Evolutionary conservation across 805 yeast species (phyloP), one percentile per base, ranked within the genome.

Genomic region (Millerago galiae): DNA sequence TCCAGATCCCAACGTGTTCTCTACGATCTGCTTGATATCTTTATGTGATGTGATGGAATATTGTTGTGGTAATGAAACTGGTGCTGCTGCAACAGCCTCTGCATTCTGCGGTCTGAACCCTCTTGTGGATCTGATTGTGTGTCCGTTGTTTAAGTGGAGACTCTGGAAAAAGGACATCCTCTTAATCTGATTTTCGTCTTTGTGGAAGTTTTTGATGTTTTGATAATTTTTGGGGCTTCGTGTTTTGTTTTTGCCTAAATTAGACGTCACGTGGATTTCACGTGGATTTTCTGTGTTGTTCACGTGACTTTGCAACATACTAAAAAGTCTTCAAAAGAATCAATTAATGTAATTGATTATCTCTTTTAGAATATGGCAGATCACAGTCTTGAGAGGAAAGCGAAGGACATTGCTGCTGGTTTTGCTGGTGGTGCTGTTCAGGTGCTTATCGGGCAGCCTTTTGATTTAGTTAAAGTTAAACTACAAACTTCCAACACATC

Each of bases 401-500:
- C 63, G 29, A 77, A 77, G 49, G 82, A 77, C 48, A 67, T 71
- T 7, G 68, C 74, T 38, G 93, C 95, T 4, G 99, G 99, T 21
- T 91, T 96, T 30, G 76, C 83, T 50, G 98, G 98, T 43, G 99
- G 99, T 41, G 79, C 93, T 18, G 95, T 96, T 9, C 99, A 93
- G 65, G 97, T 93, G 6, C 68, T 93, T 32, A 83, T 84, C 16
- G 59, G 98, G 9, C 98, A 93, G 62, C 97, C 98, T 2, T 90
- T 90, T 58, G 97, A 89, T 62, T 83, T 95, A 13, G 87, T 93
- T 37, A 91, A 91, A 65, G 97, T 93, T 17, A 72, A 98, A 43
- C 70, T 91, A 39, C 99, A 91, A 61, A 83, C 95, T 2, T 89
- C 95, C 2, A 76, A 83, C 36, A 87, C 89, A 7, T 81, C 82